These are phyloP conservation scores for Berkeleyomyces basicola DNA, from an alignment of 2,329 filamentous ascomycete genomes.

Conservation along the genomic window DNA sequence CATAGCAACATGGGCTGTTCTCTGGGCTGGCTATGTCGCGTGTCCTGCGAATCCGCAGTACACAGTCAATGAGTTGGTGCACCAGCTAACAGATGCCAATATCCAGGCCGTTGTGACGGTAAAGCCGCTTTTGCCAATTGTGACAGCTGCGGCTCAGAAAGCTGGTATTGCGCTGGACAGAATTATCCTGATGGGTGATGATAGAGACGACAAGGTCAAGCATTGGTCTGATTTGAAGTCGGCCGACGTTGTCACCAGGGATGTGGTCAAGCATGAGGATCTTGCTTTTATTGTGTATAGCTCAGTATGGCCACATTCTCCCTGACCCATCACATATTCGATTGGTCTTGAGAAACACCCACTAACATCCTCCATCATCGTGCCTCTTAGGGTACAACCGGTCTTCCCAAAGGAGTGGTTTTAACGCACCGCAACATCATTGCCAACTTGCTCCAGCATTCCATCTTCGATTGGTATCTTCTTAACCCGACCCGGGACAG, in stretches of 20 bases:
- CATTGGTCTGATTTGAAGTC: constrained; percentile 54
- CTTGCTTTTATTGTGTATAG: constrained; percentile 76
- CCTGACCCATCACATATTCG: background rate
- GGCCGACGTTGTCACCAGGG: background rate
- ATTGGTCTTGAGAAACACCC: background rate
- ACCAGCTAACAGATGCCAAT: constrained; percentile 64
- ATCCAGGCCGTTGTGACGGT: constrained; percentile 67
- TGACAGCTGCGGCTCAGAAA: constrained; percentile 47
- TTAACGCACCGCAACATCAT: constrained; percentile 71
- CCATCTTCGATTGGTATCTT: constrained; percentile 35
- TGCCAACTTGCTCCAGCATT: constrained; percentile 48
- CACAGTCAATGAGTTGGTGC: constrained; percentile 66
- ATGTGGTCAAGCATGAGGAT: constrained; percentile 44
- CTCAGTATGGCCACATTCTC: constrained; percentile 25
- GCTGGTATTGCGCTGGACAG: constrained; percentile 55
- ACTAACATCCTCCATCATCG: background rate
- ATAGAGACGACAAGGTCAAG: constrained; percentile 43
- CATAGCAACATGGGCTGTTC: constrained; percentile 56
- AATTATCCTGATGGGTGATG: constrained; percentile 62
- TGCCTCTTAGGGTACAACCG: constrained; percentile 53
- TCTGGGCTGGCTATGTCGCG: constrained; percentile 68
- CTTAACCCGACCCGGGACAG: constrained; percentile 49
- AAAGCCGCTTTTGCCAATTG: constrained; percentile 44
- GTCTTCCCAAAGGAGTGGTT: constrained; percentile 81
- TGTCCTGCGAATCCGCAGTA: constrained; percentile 85